phyloP scores from a whole-genome alignment of 2,329 filamentous ascomycete genomes.

The Pyrenochaeta sp. region DNA sequence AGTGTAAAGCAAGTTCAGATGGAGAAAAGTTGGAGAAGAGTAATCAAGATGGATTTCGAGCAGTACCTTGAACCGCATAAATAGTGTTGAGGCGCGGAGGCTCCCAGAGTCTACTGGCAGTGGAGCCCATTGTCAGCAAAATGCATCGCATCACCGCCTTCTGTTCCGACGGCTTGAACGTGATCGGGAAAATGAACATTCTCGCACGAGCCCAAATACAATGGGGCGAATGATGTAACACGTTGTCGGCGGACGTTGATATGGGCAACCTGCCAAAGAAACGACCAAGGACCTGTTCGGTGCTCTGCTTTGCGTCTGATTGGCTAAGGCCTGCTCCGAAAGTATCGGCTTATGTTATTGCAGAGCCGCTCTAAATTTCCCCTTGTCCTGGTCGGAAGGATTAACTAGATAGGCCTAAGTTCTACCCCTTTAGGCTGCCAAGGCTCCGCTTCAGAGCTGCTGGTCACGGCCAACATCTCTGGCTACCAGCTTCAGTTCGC shows the following conservation, averaged over 20 bases:
- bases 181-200: conserved; percentile 17
- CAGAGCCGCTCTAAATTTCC: too few species aligned
- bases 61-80: conserved; percentile 25
- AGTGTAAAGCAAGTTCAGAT: conserved; percentile 13
- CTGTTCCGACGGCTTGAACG: conserved; percentile 16
- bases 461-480: too few species aligned
- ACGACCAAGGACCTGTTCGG: too few species aligned
- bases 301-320: too few species aligned
- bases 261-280: conserved; percentile 8
- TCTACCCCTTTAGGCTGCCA: too few species aligned
- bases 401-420: too few species aligned
- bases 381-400: too few species aligned
- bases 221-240: conserved; percentile 34
- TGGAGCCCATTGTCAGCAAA: conserved; percentile 32
- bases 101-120: conserved; percentile 21
- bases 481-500: too few species aligned
- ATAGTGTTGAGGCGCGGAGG: conserved; percentile 27
- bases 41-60: conserved; percentile 28
- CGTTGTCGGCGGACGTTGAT: conserved; percentile 15
- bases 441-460: too few species aligned
- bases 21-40: conserved; percentile 26
- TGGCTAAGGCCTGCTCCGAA: too few species aligned
- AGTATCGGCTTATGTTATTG: too few species aligned
- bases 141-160: conserved; percentile 25
- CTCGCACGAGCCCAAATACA: conserved; percentile 27